Evolutionary conservation across 2,329 filamentous ascomycete genomes (phyloP), one percentile per base, ranked within the genome.

Genomic region (Exserohilum rostratum): DNA sequence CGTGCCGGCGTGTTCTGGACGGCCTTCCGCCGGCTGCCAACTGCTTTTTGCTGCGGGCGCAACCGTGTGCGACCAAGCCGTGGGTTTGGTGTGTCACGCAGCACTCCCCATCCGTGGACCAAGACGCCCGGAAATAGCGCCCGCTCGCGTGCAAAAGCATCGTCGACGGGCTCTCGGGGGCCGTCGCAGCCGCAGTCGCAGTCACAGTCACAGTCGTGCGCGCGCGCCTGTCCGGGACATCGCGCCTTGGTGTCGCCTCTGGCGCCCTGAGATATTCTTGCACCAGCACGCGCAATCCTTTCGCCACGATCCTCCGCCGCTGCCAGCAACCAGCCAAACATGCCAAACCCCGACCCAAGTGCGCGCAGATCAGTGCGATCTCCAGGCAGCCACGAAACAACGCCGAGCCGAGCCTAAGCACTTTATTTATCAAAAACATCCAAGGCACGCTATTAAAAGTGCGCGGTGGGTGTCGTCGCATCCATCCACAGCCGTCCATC

Each of bases 201-300:
- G 34, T n/a, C n/a, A n/a, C n/a, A n/a, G n/a, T n/a, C n/a, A n/a
- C n/a, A n/a, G n/a, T n/a, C n/a, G n/a, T n/a, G n/a, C n/a, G n/a
- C n/a, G n/a, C n/a, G n/a, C n/a, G n/a, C n/a, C n/a, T n/a, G n/a
- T n/a, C n/a, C n/a, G n/a, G n/a, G n/a, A n/a, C n/a, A n/a, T n/a
- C n/a, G n/a, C n/a, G n/a, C n/a, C n/a, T n/a, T n/a, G n/a, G n/a
- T n/a, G n/a, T 43, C 50, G 54, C 46, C 50, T 56, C 44, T 37
- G 33, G 15, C 5, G 13, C 15, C 39, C 52, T 53, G 50, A 29
- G 45, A 42, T 46, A 52, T 17, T 56, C 48, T 31, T 53, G 42
- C 44, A 54, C 38, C 49, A 60, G 60, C 60, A 68, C 57, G 61
- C 65, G 65, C 64, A 68, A 67, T 57, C 50, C 58, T 57, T 63